Evolutionary conservation across 2,329 filamentous ascomycete genomes (phyloP).

Genomic region (Samsoniella hepiali): DNA sequence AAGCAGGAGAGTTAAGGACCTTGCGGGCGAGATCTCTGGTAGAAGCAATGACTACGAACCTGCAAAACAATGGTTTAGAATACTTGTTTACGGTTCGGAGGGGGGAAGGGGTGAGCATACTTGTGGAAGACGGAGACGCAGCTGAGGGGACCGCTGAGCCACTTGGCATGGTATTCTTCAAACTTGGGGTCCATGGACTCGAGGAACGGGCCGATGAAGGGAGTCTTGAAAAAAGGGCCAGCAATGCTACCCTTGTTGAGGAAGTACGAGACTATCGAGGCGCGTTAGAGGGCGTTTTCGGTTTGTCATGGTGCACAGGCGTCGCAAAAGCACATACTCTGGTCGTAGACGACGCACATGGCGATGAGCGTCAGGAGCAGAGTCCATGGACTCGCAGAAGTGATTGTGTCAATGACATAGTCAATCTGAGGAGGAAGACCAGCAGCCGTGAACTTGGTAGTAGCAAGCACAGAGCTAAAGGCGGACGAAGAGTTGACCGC

Average conservation of each 20-base stretch:
- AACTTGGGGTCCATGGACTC: constrained; percentile 91
- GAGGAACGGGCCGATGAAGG: constrained; percentile 93
- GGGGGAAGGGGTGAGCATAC: constrained; percentile 48
- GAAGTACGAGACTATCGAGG: constrained; percentile 65
- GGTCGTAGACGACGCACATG: constrained; percentile 78
- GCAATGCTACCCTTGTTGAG: constrained; percentile 72
- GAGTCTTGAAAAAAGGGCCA: constrained; percentile 71
- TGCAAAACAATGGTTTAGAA: constrained; percentile 33
- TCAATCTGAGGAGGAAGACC: constrained; percentile 55
- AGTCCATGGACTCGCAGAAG: constrained; percentile 58
- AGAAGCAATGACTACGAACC: constrained; percentile 95
- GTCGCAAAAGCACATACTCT: constrained; percentile 59
- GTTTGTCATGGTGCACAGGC: not conserved
- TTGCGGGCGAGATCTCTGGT: constrained; percentile 94
- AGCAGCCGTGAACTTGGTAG: constrained; percentile 49
- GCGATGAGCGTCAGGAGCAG: constrained; percentile 68
- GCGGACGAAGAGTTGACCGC: constrained; percentile 63
- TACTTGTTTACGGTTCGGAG: not conserved
- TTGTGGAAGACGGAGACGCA: constrained; percentile 99
- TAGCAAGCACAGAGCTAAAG: constrained; percentile 67
- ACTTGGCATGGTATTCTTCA: constrained; percentile 86
- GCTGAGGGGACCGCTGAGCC: constrained; percentile 85
- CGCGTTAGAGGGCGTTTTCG: constrained; percentile 22
- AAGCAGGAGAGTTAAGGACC: constrained; percentile 89
- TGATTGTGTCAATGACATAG: constrained; percentile 51